Evolutionary conservation across 2,329 filamentous ascomycete genomes (phyloP), one percentile per base, ranked within the genome.

Genomic region (Pestalotiopsis sp.): DNA sequence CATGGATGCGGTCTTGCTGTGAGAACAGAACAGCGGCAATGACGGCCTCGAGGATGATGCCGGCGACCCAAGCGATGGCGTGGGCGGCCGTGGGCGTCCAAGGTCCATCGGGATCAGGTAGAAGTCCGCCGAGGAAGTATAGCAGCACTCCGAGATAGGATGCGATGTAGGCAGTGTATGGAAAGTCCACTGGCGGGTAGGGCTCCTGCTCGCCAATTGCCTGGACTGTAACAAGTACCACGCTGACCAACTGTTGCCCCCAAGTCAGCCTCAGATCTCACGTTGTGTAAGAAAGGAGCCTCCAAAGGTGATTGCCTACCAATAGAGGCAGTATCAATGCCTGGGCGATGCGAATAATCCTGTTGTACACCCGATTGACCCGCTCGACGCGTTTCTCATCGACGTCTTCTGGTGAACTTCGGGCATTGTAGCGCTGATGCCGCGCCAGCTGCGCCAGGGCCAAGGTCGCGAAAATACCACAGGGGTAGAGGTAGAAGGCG

Each of bases 51-150:
- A 80, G 64, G 13, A 82, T 71, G 0, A 77, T 70, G 27, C 74
- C 81, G 0, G 76, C 68, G 62, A 79, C 72, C 82, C 82, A 83
- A 2, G 81, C 80, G 61, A 74, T 75, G 67, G 77, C 74, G 52
- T 83, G 81, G 23, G 82, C 72, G 20, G 75, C 69, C 11, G 74
- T 75, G 1, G 82, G 82, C 4, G 78, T 77, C 82, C 82, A 84
- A 6, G 82, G 82, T 1, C 82, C 82, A 70, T 83, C 82, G 1
- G 82, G 82, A 52, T 84, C 80, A 3, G 82, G 82, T 6, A 84
- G 75, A 64, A 84, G 72, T 2, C 82, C 82, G 25, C 80, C 79
- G 3, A 82, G 68, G 60, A 81, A 83, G 70, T 82, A 84, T 3
- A 84, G 77, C 4, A 83, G 58, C 3, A 82, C 81, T 7, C 76